A percentile compares a stretch with the other conserved stretches of the same genome.
These are phyloP conservation scores for Fragaria iinumae DNA, from an alignment of 306 rosid species.

Conservation along the genomic window DNA sequence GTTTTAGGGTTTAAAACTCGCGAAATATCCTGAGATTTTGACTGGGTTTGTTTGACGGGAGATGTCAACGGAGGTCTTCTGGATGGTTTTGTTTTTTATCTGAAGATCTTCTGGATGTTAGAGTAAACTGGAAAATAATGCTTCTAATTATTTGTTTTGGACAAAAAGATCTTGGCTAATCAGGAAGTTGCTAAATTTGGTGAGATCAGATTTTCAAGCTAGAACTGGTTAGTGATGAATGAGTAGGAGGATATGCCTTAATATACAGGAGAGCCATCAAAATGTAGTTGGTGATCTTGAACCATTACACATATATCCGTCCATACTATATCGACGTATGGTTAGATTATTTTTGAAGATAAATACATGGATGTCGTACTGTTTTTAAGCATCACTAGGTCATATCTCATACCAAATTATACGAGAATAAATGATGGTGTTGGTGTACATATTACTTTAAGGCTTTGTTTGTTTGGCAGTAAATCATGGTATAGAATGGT, in stretches of 20 bases:
- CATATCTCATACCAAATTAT: too few relatives aligned
- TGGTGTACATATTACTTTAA: too few relatives aligned
- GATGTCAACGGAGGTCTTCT: not conserved
- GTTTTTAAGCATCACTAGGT: not conserved
- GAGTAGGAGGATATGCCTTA: not conserved
- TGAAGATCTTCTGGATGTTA: too few relatives aligned
- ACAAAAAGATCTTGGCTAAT: not conserved
- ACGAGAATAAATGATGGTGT: too few relatives aligned
- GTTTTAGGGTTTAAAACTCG: not conserved
- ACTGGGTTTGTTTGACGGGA: not conserved
- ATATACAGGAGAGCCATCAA: not conserved
- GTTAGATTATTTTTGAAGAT: too few relatives aligned
- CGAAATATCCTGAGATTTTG: not conserved
- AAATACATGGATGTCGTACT: not conserved
- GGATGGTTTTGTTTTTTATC: not conserved
- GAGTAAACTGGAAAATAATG: not conserved
- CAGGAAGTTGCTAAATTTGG: not conserved
- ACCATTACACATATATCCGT: too few relatives aligned
- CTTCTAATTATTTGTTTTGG: not conserved
- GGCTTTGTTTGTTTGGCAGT: too few relatives aligned
- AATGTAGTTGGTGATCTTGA: not conserved
- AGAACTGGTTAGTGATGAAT: not conserved
- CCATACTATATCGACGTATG: too few relatives aligned
- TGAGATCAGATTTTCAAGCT: not conserved
- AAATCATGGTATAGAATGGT: too few relatives aligned